These are phyloP conservation scores for Wickerhamiella kurtzmanii DNA, from an alignment of 805 yeast genomes.

Conservation along the genomic window DNA sequence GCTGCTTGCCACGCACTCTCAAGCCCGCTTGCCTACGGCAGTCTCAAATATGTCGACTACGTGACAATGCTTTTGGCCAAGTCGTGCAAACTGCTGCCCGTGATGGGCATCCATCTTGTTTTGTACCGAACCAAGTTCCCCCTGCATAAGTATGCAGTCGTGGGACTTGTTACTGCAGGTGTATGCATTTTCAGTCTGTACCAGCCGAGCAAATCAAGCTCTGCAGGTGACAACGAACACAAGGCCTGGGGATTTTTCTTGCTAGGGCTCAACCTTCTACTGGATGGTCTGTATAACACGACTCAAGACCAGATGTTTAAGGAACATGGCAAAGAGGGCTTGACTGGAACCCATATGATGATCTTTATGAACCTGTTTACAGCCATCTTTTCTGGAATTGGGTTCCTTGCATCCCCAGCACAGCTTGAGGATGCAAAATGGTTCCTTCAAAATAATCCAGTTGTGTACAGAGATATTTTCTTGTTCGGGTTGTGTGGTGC, in stretches of 20 bases:
- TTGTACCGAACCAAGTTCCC: constrained; percentile 65
- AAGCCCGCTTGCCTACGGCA: constrained; percentile 68
- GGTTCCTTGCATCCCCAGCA: constrained; percentile 36
- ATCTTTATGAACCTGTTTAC: constrained; percentile 45
- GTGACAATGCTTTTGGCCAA: constrained; percentile 76
- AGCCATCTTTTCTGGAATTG: constrained; percentile 27
- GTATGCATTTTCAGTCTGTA: constrained; percentile 64
- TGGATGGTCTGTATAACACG: constrained; percentile 89
- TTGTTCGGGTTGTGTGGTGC: constrained; percentile 72
- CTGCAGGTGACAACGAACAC: constrained; percentile 26
- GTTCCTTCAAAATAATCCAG: constrained; percentile 41
- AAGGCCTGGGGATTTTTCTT: constrained; percentile 44
- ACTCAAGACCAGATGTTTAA: constrained; percentile 79
- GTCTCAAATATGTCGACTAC: constrained; percentile 74
- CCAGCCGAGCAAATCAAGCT: constrained; percentile 13
- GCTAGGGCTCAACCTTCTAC: constrained; percentile 47
- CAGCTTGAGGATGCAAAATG: constrained; percentile 38
- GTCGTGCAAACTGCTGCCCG: constrained; percentile 88
- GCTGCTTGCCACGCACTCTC: constrained; percentile 57
- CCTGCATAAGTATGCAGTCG: constrained; percentile 62
- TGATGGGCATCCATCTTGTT: constrained; percentile 68
- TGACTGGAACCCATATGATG: constrained; percentile 86
- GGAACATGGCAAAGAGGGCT: constrained; percentile 23
- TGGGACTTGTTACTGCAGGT: constrained; percentile 65
- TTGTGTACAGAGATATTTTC: constrained; percentile 44